Conservation (phyloP, 441 rosid species). For the Metrosideros polymorpha region DNA sequence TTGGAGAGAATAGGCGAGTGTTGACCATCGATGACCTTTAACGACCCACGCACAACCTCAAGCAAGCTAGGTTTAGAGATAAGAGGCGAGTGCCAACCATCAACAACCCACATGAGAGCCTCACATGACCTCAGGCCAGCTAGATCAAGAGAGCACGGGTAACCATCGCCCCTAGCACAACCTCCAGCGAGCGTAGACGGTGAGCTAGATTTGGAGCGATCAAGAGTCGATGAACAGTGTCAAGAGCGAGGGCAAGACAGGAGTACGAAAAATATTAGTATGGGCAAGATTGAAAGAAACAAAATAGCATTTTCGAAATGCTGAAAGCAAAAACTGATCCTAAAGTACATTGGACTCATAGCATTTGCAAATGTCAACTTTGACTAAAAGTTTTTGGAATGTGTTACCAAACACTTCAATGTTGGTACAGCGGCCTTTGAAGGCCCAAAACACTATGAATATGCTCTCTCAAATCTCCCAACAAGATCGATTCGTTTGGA, state of each 20-base stretch:
- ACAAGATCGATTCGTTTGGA: neutral
- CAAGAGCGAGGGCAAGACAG: accelerated
- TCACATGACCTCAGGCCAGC: neutral
- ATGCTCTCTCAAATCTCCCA: neutral
- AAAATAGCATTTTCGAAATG: neutral
- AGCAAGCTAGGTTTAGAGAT: neutral
- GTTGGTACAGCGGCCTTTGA: neutral
- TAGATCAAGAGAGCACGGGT: neutral
- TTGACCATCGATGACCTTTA: neutral
- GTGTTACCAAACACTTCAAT: neutral
- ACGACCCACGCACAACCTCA: neutral
- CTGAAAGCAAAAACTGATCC: neutral
- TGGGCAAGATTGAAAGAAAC: too few species aligned
- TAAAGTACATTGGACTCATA: neutral
- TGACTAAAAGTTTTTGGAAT: neutral
- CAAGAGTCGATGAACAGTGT: neutral
- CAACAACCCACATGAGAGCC: neutral
- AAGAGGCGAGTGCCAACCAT: accelerated
- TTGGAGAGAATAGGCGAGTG: neutral
- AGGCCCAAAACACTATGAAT: neutral
- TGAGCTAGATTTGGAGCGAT: neutral
- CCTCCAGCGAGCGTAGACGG: too few species aligned
- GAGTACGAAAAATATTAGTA: too few species aligned
- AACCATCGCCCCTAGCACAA: accelerated
- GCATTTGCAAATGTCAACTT: neutral